phyloP scores from a whole-genome alignment of 148 eudicot species.

The Chenopodium formosanum region DNA sequence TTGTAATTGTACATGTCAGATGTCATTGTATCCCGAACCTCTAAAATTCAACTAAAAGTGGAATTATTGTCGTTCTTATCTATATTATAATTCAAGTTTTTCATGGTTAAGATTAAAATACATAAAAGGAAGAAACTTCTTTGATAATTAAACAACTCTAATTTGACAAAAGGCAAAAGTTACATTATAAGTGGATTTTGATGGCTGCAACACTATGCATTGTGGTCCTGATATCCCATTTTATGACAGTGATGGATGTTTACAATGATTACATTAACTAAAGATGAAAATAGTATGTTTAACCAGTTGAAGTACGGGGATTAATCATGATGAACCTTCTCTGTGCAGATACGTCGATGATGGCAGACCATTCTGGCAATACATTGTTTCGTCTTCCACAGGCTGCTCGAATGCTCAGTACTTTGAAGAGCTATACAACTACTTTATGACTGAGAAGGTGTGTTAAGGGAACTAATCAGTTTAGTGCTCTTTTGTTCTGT shows the following conservation, averaged over 20 bases:
- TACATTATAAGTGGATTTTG: neutral
- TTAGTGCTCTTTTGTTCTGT: neutral
- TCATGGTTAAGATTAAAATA: neutral
- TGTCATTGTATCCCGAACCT: neutral
- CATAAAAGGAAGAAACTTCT: neutral
- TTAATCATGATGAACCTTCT: neutral
- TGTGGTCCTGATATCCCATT: neutral
- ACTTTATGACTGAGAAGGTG: constrained; percentile 89
- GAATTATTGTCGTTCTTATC: neutral
- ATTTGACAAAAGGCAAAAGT: too few relatives aligned
- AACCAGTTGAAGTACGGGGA: neutral
- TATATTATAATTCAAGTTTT: neutral
- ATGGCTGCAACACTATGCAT: neutral
- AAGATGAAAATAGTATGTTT: neutral
- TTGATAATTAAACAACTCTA: too few relatives aligned
- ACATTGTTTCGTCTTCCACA: constrained; percentile 87
- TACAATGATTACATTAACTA: neutral
- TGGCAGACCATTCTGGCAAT: constrained; percentile 95
- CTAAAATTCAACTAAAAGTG: neutral
- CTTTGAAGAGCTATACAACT: constrained; percentile 92
- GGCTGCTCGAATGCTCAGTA: constrained; percentile 88
- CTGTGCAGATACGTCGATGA: constrained; percentile 89
- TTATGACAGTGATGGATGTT: neutral
- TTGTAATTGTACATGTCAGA: neutral
- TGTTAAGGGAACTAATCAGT: neutral